phyloP scores from a whole-genome alignment of 345 rosid species.

The Excoecaria cochinchinensis region DNA sequence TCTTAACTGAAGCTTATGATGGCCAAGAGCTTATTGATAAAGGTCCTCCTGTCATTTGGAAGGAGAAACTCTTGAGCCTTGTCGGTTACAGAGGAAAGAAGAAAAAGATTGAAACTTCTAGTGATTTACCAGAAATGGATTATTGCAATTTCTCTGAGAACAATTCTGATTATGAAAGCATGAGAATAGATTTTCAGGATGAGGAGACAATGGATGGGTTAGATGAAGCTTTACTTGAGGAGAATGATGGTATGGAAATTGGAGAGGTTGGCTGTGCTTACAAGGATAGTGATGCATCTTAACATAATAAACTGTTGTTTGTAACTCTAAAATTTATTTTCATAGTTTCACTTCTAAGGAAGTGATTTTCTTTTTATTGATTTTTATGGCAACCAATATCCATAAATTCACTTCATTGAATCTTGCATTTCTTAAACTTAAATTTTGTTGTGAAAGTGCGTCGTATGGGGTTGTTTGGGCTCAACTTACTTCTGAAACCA shows the following conservation, averaged over 20 bases:
- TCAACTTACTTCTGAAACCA: too few relatives aligned
- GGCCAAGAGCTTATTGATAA: constrained; percentile 65
- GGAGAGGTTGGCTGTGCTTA: constrained; percentile 33
- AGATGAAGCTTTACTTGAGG: constrained; percentile 29
- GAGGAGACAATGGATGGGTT: constrained; percentile 35
- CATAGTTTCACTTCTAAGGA: background rate
- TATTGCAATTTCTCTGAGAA: constrained; percentile 30
- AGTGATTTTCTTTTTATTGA: background rate
- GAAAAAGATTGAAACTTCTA: constrained; percentile 36
- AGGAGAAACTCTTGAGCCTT: constrained; percentile 58
- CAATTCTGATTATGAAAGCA: constrained; percentile 34
- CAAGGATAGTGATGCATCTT: constrained; percentile 14
- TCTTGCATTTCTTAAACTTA: background rate
- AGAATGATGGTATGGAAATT: constrained; percentile 47
- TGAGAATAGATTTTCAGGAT: constrained; percentile 30
- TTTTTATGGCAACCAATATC: background rate
- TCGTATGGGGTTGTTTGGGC: background rate
- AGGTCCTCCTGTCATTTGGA: constrained; percentile 62
- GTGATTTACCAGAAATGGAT: constrained; percentile 56
- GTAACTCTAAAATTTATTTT: background rate
- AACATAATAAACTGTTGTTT: background rate
- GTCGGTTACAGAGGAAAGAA: constrained; percentile 64
- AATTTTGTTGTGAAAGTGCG: background rate
- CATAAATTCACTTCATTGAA: background rate
- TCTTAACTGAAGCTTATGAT: constrained; percentile 73